Evolutionary conservation across 2,329 filamentous ascomycete genomes (phyloP).

Genomic region (Colletotrichum graminicola): DNA sequence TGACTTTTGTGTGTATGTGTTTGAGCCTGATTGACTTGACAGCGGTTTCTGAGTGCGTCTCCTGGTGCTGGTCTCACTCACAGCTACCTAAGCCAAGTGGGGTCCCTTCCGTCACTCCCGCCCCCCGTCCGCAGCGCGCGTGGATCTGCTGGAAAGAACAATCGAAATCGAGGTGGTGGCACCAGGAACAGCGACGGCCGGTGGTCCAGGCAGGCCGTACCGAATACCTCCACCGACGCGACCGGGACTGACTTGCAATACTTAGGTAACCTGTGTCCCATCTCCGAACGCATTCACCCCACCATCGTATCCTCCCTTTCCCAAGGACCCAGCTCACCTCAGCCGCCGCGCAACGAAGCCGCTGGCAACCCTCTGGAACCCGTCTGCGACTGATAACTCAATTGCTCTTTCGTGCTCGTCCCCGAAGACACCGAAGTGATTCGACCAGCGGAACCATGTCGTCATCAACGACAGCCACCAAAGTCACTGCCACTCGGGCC

Average conservation of each 20-base stretch:
- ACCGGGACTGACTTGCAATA: slow-evolving; percentile 22
- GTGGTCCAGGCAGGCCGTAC: slow-evolving; percentile 17
- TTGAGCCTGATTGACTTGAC: background rate
- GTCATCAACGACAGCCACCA: slow-evolving; percentile 42
- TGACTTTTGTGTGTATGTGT: background rate
- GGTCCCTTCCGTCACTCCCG: slow-evolving; percentile 33
- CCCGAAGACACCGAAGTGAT: background rate
- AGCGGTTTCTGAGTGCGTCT: slow-evolving; percentile 7
- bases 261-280: slow-evolving; percentile 25
- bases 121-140: slow-evolving; percentile 28
- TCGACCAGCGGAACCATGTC: slow-evolving; percentile 33
- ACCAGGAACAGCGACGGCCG: slow-evolving; percentile 6
- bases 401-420: background rate
- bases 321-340: background rate
- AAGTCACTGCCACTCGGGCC: slow-evolving; percentile 32
- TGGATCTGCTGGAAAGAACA: slow-evolving; percentile 4
- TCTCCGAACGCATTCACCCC: slow-evolving; percentile 23
- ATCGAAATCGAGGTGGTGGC: slow-evolving; percentile 12
- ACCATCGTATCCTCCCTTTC: slow-evolving; percentile 1
- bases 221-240: slow-evolving; percentile 24
- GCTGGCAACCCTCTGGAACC: background rate
- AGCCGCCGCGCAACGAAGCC: background rate
- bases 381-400: background rate
- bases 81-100: slow-evolving; percentile 32
- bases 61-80: slow-evolving; percentile 26